Evolutionary conservation across 495 filamentous ascomycete genomes (phyloP), one percentile per base, ranked within the genome.

Genomic region (Choiromyces venosus): DNA sequence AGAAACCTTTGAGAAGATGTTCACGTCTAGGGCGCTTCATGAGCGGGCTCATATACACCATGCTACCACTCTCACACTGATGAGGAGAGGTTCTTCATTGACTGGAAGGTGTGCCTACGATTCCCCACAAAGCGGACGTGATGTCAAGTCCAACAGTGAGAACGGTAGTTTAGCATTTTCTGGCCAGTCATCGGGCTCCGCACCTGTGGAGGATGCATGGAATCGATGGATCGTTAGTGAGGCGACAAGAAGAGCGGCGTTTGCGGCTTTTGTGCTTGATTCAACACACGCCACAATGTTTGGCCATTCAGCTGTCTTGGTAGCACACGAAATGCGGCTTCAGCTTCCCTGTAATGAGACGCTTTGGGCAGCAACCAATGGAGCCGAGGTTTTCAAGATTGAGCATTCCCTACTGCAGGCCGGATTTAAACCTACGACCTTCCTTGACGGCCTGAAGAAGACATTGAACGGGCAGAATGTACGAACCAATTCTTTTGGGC

Each of bases 261-360:
- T 97, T 85, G 94, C 91, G 21, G 95, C 95, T 2, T 99, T 97
- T 82, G 90, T 99, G 35, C 89, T 97, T 69, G 95, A 99, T 82
- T 96, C 94, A 4, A 96, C 93, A 8, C 95, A 99, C 83, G 93
- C 94, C 4, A 97, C 93, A 61, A 97, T 99, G 92, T 99, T 98
- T 83, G 95, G 95, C 0, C 95, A 99, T 82, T 94, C 93, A 25
- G 94, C 93, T 4, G 94, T 95, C 39, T 97, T 98, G 93, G 93
- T 97, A 19, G 93, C 95, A 4, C 93, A 97, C 81, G 95, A 99
- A 83, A 92, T 99, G 86, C 89, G 92, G 35, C 85, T 98, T 14
- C 92, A 95, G 1, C 84, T 99, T 37, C 95, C 95, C 18, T 98
- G 95, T 80, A 95, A 98, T 77, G 95, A 98, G 81, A 88, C 91